phyloP scores from a whole-genome alignment of 345 rosid genomes.

The Linum lewisii region DNA sequence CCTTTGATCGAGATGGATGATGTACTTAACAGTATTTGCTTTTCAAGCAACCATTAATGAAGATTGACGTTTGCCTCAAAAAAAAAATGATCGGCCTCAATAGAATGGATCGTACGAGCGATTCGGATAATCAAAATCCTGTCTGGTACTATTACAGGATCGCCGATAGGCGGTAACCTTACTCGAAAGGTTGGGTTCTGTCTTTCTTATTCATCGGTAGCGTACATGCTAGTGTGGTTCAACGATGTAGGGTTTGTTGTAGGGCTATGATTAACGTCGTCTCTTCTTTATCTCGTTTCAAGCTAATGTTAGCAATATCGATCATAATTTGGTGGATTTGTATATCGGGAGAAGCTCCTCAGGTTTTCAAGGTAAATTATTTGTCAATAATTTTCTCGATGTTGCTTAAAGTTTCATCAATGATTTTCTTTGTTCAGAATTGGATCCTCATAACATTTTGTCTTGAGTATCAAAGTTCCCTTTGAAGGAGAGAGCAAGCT shows the following conservation, averaged over 20 bases:
- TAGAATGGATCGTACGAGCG: slow-evolving; percentile 47
- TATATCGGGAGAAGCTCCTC: slow-evolving; percentile 67
- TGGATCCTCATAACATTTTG: not conserved
- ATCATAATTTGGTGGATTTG: too few relatives aligned
- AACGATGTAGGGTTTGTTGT: too few relatives aligned
- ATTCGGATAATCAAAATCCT: too few relatives aligned
- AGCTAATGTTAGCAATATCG: too few relatives aligned
- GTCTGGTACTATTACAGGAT: too few relatives aligned
- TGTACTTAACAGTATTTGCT: too few relatives aligned
- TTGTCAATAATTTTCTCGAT: not conserved
- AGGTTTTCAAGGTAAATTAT: slow-evolving; percentile 66
- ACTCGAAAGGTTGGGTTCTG: slow-evolving; percentile 52
- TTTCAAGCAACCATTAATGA: too few relatives aligned
- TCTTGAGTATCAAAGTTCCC: not conserved
- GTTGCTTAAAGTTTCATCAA: not conserved
- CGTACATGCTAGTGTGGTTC: too few relatives aligned
- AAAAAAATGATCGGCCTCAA: slow-evolving; percentile 58
- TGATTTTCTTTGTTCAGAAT: slow-evolving; percentile 5
- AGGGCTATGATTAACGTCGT: not conserved
- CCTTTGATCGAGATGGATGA: too few relatives aligned
- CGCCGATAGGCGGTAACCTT: slow-evolving; percentile 86
- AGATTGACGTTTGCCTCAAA: too few relatives aligned
- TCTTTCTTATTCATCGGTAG: not conserved
- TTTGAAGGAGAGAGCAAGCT: slow-evolving; percentile 49
- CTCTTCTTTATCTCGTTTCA: slow-evolving; percentile 17